Evolutionary conservation across 352 stramenopile species (phyloP).

Genomic region (Elongisporangium senticosum): DNA sequence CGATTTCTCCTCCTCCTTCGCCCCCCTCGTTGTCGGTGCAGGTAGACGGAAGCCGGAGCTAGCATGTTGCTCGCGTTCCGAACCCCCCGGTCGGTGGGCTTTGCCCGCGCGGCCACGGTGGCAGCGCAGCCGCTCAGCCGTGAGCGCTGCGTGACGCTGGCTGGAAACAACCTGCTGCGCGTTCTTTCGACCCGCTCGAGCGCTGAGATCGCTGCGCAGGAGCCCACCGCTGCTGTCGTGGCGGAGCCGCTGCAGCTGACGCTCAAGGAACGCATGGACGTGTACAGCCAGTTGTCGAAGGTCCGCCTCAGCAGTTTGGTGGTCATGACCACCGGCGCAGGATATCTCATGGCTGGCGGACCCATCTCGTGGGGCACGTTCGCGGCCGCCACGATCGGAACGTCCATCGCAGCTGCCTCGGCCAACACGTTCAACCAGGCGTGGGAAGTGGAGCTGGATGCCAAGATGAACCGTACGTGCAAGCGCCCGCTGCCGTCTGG

Average conservation of each 20-base stretch:
- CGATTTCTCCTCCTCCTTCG: not conserved
- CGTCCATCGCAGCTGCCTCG: slow-evolving; percentile 90
- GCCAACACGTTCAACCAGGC: slow-evolving; percentile 99
- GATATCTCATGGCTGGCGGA: slow-evolving; percentile 95
- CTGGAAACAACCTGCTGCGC: slow-evolving; percentile 23
- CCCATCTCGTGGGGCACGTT: slow-evolving; percentile 89
- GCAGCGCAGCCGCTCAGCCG: slow-evolving; percentile 6
- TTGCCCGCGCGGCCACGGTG: slow-evolving; percentile 7
- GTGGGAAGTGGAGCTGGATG: slow-evolving; percentile 93
- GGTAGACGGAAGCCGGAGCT: slow-evolving; percentile 21
- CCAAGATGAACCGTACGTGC: slow-evolving; percentile 96
- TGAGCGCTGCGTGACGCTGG: slow-evolving; percentile 11
- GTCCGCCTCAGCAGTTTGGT: slow-evolving; percentile 93
- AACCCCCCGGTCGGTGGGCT: slow-evolving; percentile 5
- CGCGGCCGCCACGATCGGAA: slow-evolving; percentile 89
- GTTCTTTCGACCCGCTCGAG: slow-evolving; percentile 58
- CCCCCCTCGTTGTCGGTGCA: not conserved
- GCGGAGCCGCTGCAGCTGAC: slow-evolving; percentile 20
- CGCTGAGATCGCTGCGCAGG: slow-evolving; percentile 27
- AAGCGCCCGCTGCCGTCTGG: slow-evolving; percentile 91
- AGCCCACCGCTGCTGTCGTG: not conserved
- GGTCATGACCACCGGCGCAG: slow-evolving; percentile 93
- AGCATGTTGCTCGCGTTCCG: slow-evolving; percentile 19
- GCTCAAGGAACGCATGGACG: slow-evolving; percentile 53
- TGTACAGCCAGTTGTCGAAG: slow-evolving; percentile 94